Base-by-base conservation (phyloP, 2,329 filamentous ascomycete genomes). In the Ramichloridium luteum region DNA sequence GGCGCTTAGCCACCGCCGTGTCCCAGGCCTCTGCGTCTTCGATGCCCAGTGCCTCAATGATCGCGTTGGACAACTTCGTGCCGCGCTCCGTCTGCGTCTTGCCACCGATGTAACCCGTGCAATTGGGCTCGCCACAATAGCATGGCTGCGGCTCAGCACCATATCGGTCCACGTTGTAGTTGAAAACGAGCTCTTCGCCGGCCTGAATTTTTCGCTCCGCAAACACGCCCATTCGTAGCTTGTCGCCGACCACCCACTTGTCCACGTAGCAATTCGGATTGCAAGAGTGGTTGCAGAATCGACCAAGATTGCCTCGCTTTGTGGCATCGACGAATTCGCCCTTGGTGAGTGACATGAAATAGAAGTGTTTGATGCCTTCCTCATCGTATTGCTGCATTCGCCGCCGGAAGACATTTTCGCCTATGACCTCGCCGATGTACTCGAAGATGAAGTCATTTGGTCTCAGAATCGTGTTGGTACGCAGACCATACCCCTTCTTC, bases 261-360 rank as follows among this genome's bases (percentile, higher is more conserved):
- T 98, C 90, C 42, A 98, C 88, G 58, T 93, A 96, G 61, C 86
- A 96, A 54, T 98, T 98, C 12, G 90, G 90, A 56, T 90, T 93
- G 69, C 90, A 98, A 6, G 90, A 96, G 57, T 98, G 90, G 52
- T 98, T 98, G 71, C 90, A 98, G 54, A 98, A 98, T 16, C 90
- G 78, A 31, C 86, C 90, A 4, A 98, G 71, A 46, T 96, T 96
- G 30, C 90, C 90, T 56, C 84, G 93, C 55, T 90, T 93, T 6
- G 90, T 98, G 13, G 90, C 90, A 60, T 98, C 90, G 37, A 98
- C 85, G 53, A 96, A 98, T 57, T 96, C 90, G 50, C 77, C 82
- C 57, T 93, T 93, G 53, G 76, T 93, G 40, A 98, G 75, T 16
- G 90, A 96, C 90, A 98, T 98, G 65, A 98, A 98, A 61, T 98